Evolutionary conservation across 2,329 filamentous ascomycete genomes (phyloP), one percentile per base, ranked within the genome.

Genomic region (Gnomoniopsis sp.): DNA sequence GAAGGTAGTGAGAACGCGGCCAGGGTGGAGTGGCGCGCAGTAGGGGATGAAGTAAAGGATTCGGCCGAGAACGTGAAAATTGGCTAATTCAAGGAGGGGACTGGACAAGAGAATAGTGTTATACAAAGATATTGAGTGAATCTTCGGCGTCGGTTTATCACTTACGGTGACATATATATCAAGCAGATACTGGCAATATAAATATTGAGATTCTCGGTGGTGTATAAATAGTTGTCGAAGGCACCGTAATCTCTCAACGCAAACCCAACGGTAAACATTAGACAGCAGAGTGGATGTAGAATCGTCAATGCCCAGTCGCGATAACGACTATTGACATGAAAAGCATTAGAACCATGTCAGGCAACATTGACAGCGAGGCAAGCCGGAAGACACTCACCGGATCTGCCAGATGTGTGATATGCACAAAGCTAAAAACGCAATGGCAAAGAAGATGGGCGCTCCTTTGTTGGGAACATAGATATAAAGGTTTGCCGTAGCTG

Each of bases 1-100:
- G 62, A 79, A 78, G n/a, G 70, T 74, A 6, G 69, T 69, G 14
- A 77, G 59, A 19, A 77, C 71, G 14, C 70, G 69, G 38, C 71
- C 69, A 0, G 75, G 75, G 41, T 74, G 68, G 48, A 79, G 68
- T 0, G 82, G 81, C 0, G 81, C 73, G 57, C 79, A 74, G 64
- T 83, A 82, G 0, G 83, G 83, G 3, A 82, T 73, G 66, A 84
- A 85, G 68, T 79, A 79, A n/a, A 86, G 72, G n/a, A 82, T 73
- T 3, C 81, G 77, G 3, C 77, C 78, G 47, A 86, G 76, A 54
- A 84, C 75, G 65, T 83, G 77, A 69, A 85, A 85, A 65, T 85
- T 83, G 46, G 78, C 75, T 1, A 81, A 74, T 51, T 82, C 81
- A 55, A 83, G 77, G 11, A 84, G 70, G 30, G 65, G 65, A 2